phyloP scores from a whole-genome alignment of 257 asterid genomes.

The Gentiana straminea region DNA sequence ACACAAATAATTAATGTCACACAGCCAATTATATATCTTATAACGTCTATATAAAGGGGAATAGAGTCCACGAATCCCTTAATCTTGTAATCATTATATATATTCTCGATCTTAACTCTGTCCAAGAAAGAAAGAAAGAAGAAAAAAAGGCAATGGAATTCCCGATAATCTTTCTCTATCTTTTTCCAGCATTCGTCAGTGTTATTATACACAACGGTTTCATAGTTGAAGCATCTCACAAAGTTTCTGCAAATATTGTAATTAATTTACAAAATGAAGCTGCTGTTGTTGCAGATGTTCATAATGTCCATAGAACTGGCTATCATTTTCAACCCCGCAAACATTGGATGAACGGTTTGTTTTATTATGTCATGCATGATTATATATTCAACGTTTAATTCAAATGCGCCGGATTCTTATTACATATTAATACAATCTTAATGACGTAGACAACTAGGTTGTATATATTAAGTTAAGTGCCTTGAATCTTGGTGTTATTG shows the following conservation, averaged over 20 bases:
- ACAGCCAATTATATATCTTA: too few species aligned
- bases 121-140: too few species aligned
- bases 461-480: too few species aligned
- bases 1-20: too few species aligned
- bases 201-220: conserved; percentile 3
- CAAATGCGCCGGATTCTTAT: neutral
- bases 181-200: conserved; percentile 5
- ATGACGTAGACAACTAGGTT: too few species aligned
- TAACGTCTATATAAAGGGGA: too few species aligned
- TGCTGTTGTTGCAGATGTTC: neutral
- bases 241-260: neutral
- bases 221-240: conserved; percentile 19
- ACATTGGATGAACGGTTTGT: conserved; percentile 44
- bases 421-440: neutral
- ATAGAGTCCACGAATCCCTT: too few species aligned
- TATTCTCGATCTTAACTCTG: too few species aligned
- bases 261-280: conserved; percentile 11
- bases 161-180: neutral
- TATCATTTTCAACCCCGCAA: conserved; percentile 52
- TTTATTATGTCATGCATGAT: too few species aligned
- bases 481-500: too few species aligned
- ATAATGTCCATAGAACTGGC: conserved; percentile 33
- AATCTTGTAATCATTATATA: too few species aligned
- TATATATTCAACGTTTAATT: neutral
- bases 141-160: too few species aligned